These are phyloP conservation scores for Aspergillus aculeatinus DNA, from an alignment of 2,329 filamentous ascomycete species.

Conservation along the genomic window DNA sequence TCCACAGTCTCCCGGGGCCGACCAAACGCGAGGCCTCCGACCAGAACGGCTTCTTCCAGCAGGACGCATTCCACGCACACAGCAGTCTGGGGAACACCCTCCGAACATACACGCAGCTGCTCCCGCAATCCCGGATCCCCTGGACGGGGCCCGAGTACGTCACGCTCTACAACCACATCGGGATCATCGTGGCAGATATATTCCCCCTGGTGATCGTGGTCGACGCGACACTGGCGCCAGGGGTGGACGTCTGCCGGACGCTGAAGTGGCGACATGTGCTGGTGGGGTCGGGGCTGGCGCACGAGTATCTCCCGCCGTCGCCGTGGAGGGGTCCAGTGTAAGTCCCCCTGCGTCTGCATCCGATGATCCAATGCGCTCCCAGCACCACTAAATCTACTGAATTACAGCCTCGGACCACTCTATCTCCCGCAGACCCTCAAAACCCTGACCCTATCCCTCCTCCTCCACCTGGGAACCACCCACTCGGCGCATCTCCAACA, in stretches of 20 bases:
- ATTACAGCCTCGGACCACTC: conserved; percentile 29
- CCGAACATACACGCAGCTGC: conserved; percentile 18
- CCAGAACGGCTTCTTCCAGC: too few species aligned
- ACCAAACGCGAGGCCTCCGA: too few species aligned
- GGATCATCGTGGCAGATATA: conserved; percentile 5
- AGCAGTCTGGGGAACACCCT: conserved; percentile 30
- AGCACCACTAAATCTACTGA: neutral
- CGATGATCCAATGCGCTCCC: too few species aligned
- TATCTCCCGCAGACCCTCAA: conserved; percentile 34
- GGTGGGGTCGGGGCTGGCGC: conserved; percentile 46
- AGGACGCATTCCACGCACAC: neutral
- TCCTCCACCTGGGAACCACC: too few species aligned
- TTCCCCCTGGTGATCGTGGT: conserved; percentile 39
- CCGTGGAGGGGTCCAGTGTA: conserved; percentile 29
- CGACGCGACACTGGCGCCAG: conserved; percentile 43
- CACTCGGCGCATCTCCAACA: too few species aligned
- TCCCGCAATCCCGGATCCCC: conserved; percentile 17
- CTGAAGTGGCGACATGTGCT: conserved; percentile 34
- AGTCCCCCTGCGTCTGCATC: neutral
- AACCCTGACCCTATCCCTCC: neutral
- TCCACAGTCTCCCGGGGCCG: too few species aligned
- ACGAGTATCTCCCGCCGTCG: conserved; percentile 38
- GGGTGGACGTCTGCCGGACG: conserved; percentile 40
- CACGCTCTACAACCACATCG: conserved; percentile 34
- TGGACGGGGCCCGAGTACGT: conserved; percentile 41